Evolutionary conservation across 2,329 filamentous ascomycete genomes (phyloP).

Genomic region (Hyphodiscus sp.): DNA sequence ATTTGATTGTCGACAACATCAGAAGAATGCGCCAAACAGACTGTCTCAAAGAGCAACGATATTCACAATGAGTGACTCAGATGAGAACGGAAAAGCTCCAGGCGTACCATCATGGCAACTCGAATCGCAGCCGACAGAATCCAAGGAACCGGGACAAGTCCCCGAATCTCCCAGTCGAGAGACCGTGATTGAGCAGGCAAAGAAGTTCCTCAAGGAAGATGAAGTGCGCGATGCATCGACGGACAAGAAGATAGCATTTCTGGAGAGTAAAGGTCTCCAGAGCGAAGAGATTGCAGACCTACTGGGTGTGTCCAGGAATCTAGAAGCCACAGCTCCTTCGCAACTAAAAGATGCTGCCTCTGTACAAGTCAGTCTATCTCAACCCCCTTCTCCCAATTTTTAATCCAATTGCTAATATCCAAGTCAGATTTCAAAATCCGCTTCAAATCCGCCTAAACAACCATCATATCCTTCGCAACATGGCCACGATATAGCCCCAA

Average conservation of each 20-base stretch:
- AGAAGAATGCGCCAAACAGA: conserved; percentile 2
- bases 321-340: conserved; percentile 18
- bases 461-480: conserved; percentile 39
- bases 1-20: conserved; percentile 3
- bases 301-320: conserved; percentile 37
- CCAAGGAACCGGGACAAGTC: neutral
- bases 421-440: neutral
- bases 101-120: conserved; percentile 24
- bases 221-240: conserved; percentile 60
- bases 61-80: conserved; percentile 25
- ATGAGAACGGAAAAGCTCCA: conserved; percentile 13
- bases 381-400: neutral
- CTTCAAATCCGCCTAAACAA: neutral
- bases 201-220: conserved; percentile 69
- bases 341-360: no score
- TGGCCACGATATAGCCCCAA: conserved; percentile 39
- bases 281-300: conserved; percentile 62
- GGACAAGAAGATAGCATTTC: conserved; percentile 69
- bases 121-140: conserved; percentile 6
- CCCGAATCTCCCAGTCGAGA: conserved; percentile 15
- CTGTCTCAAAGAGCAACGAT: neutral
- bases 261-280: conserved; percentile 69
- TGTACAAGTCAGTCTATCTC: neutral
- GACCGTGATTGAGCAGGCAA: conserved; percentile 57
- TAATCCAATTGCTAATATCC: neutral